Evolutionary conservation across 208 protist genomes (phyloP), one percentile per base, ranked within the genome.

Genomic region (Wallacemonas sp.): DNA sequence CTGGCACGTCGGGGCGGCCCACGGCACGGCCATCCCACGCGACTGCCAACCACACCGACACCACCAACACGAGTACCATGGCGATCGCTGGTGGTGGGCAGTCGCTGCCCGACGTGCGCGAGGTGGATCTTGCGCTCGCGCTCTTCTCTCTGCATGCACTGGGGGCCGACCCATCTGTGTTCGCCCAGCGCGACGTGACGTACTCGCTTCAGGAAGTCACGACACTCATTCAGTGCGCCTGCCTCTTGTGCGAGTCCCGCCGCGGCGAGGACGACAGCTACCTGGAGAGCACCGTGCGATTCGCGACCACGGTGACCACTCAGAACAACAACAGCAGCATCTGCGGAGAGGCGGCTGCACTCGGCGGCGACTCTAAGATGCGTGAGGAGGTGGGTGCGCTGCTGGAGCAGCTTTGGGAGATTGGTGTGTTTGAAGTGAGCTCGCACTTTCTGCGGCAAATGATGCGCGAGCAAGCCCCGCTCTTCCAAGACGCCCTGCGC

Each of bases 71-170:
- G n/a, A n/a, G n/a, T n/a, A n/a, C n/a, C n/a, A n/a, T n/a, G n/a
- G n/a, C n/a, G n/a, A n/a, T n/a, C n/a, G n/a, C n/a, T n/a, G n/a
- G n/a, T n/a, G n/a, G n/a, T n/a, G n/a, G n/a, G n/a, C n/a, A n/a
- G n/a, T n/a, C 19, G 32, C 6, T 24, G 2, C 39, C 44, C 4
- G 43, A 48, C 6, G 57, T 63, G 17, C 30, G 34, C 56, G 23
- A 61, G 38, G 33, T 29, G 19, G 55, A 68, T 21, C 64, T 76
- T 21, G 38, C 64, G 1, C 19, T 63, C 17, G 44, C 64, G 8
- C 58, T 76, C 47, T 76, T 71, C 65, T 27, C 64, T 1, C 27
- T 76, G 23, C 48, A 76, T 33, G 56, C 63, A 2, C 24, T 76
- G 4, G 71, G 65, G 32, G n/a, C 71, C 61, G 43, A 56, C 17